These are phyloP conservation scores for Hypoxylon sp. DNA, from an alignment of 2,329 filamentous ascomycete genomes.

Conservation along the genomic window DNA sequence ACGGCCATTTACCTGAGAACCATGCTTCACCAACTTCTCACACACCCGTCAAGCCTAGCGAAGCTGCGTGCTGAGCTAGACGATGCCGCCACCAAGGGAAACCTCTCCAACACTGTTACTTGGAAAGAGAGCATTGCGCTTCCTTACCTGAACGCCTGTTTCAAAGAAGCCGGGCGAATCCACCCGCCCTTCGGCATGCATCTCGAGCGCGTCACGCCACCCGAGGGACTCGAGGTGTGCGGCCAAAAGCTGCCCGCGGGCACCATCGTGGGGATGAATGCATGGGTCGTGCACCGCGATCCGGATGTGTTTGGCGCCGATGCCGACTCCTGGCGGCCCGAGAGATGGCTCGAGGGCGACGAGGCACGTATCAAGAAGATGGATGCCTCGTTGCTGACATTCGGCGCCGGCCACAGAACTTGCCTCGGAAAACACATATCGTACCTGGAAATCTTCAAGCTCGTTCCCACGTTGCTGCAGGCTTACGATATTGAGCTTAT, in stretches of 20 bases:
- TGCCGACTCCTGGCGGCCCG: slow-evolving; percentile 63
- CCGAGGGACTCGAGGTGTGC: slow-evolving; percentile 59
- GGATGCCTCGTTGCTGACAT: slow-evolving; percentile 21
- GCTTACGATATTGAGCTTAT: neutral
- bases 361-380: slow-evolving; percentile 16
- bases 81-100: neutral
- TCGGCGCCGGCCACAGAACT: slow-evolving; percentile 26
- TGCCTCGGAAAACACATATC: slow-evolving; percentile 40
- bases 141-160: slow-evolving; percentile 68
- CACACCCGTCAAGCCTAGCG: slow-evolving; percentile 4
- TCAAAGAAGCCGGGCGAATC: slow-evolving; percentile 71
- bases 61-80: slow-evolving; percentile 19
- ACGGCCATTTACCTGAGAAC: slow-evolving; percentile 25
- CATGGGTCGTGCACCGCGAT: slow-evolving; percentile 68
- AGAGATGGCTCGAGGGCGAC: slow-evolving; percentile 57
- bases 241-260: slow-evolving; percentile 62
- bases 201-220: slow-evolving; percentile 67
- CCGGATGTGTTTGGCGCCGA: slow-evolving; percentile 65
- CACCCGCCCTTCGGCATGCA: slow-evolving; percentile 68
- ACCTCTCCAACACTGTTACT: slow-evolving; percentile 9
- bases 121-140: slow-evolving; percentile 45
- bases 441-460: slow-evolving; percentile 37
- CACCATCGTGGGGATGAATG: slow-evolving; percentile 67
- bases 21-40: slow-evolving; percentile 24
- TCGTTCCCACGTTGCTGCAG: slow-evolving; percentile 28